These are phyloP conservation scores for Kingdonia uniflora DNA, from an alignment of 164 flowering plant species.

Conservation along the genomic window DNA sequence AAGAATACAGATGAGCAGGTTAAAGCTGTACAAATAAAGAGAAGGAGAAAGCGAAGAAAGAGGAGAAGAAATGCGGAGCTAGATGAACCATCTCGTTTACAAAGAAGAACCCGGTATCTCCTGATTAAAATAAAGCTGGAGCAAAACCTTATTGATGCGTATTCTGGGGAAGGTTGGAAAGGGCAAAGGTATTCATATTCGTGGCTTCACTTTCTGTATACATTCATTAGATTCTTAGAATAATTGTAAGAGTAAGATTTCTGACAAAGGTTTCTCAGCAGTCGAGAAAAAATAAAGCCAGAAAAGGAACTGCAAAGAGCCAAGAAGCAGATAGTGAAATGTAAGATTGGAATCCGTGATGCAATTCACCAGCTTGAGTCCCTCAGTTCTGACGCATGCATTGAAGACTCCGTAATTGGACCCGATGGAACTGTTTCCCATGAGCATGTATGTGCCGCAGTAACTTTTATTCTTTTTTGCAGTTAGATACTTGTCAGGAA, in stretches of 20 bases:
- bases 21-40: conserved; percentile 20
- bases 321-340: conserved; percentile 68
- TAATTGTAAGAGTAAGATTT: too few relatives aligned
- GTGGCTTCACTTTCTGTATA: not conserved
- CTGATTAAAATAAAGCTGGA: conserved; percentile 83
- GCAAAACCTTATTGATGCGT: conserved; percentile 94
- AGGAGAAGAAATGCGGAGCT: conserved; percentile 30
- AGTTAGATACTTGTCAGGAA: not conserved
- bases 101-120: conserved; percentile 78
- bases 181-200: conserved; percentile 71
- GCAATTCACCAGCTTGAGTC: conserved; percentile 68
- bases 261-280: conserved; percentile 15
- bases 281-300: conserved; percentile 96
- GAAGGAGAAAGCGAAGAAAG: conserved; percentile 36
- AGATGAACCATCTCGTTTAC: conserved; percentile 78
- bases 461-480: not conserved
- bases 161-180: conserved; percentile 96
- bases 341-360: conserved; percentile 92
- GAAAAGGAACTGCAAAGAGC: conserved; percentile 88
- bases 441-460: conserved; percentile 55
- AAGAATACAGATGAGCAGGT: conserved; percentile 18
- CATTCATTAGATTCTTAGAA: not conserved
- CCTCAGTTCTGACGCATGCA: conserved; percentile 68
- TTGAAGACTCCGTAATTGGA: conserved; percentile 60
- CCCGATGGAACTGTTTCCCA: conserved; percentile 90